A percentile compares a stretch with the other conserved stretches of the same genome.
phyloP scores from a whole-genome alignment of 768 basidiomycete species.

The Rhizopogon salebrosus region DNA sequence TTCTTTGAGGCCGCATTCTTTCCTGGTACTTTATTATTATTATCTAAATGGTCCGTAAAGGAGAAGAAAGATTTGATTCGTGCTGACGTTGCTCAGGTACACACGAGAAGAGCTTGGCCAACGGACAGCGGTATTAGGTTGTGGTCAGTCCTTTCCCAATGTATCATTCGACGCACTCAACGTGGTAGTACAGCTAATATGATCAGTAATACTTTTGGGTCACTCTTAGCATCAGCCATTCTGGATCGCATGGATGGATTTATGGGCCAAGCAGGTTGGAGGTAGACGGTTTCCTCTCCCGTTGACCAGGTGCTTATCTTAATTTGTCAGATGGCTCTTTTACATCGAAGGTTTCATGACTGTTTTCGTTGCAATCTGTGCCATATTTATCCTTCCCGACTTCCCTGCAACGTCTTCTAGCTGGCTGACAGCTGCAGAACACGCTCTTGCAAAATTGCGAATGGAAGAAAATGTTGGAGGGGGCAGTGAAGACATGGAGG shows the following conservation, averaged over 20 bases:
- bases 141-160: constrained; percentile 26
- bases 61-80: constrained; percentile 30
- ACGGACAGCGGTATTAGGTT: constrained; percentile 61
- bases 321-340: constrained; percentile 60
- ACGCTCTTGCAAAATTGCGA: constrained; percentile 48
- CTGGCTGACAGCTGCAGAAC: constrained; percentile 61
- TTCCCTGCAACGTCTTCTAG: constrained; percentile 53
- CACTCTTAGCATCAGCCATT: constrained; percentile 73
- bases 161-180: background rate
- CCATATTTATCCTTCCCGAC: constrained; percentile 68
- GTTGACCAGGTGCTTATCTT: background rate
- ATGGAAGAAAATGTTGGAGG: constrained; percentile 63
- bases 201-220: constrained; percentile 78
- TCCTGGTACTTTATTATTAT: constrained; percentile 49
- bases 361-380: constrained; percentile 40
- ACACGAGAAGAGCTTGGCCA: constrained; percentile 64
- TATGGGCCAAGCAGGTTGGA: constrained; percentile 68
- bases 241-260: constrained; percentile 66
- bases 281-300: constrained; percentile 32
- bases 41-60: constrained; percentile 29
- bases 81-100: constrained; percentile 61
- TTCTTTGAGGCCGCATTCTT: constrained; percentile 71
- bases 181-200: constrained; percentile 37
- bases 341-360: constrained; percentile 62
- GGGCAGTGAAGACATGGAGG: constrained; percentile 42